Base-by-base conservation (phyloP, 345 rosid species). In the Balakata baccata region DNA sequence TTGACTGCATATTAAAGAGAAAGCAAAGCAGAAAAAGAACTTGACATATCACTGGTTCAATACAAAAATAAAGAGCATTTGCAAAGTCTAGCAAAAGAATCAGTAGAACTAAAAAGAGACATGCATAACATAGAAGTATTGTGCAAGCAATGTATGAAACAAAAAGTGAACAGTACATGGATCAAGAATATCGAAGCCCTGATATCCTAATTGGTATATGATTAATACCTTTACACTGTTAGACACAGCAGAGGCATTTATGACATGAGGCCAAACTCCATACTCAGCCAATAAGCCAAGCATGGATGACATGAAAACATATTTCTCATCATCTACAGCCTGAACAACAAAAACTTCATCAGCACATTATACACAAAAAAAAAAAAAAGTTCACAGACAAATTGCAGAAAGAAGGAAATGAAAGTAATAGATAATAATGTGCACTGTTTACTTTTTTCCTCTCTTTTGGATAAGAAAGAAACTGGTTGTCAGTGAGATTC, bases 251-350 rank as follows among this genome's bases (percentile, higher is more conserved):
- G 97, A 72, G 14, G 98, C 97, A 84, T 86, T 92, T 38, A 87
- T 84, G 78, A 81, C 90, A 58, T 71, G 88, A 29, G 99, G 98
- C 87, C 80, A 84, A 70, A 87, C 77, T 46, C 90, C 90, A 85
- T 89, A 85, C 79, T 91, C 97, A 53, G 91, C 89, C 87, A 94
- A 80, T 76, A 94, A 84, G 50, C 94, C 94, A 65, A 94, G 92
- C 88, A 92, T 84, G 66, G 98, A 92, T 74, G 98, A 89, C 86
- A 83, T 81, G 79, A 90, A 94, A 61, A 94, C 51, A 69, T 87
- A 92, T 79, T 87, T 86, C 81, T 92, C 97, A 59, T 90, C 97
- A 82, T 92, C 96, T 72, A 79, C 85, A 79, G 60, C 94, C 99
- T 95, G 78, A 73, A 85, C 34, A 65, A 61, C 22, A 6, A 49